Evolutionary conservation across 176 grass and related monocot genomes (phyloP).

Genomic region (Alloteropsis semialata): DNA sequence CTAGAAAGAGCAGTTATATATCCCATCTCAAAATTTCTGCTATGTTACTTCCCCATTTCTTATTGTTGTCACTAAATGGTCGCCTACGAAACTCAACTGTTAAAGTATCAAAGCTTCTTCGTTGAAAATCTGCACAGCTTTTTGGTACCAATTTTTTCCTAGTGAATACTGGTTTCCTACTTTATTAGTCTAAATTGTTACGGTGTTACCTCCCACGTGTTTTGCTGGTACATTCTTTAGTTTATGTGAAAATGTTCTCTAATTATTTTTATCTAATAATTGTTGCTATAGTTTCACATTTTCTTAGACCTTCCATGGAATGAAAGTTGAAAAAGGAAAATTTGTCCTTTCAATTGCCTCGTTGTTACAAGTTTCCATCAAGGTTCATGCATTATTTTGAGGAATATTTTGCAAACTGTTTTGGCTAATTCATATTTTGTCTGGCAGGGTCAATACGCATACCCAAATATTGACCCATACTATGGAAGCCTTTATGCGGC

Average conservation of each 20-base stretch:
- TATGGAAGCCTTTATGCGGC: conserved; percentile 74
- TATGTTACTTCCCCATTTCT: background rate
- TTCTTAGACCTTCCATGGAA: background rate
- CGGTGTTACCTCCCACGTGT: background rate
- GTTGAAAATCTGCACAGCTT: background rate
- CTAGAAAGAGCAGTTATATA: background rate
- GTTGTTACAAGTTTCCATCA: background rate
- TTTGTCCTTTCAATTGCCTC: background rate
- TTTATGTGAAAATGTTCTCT: background rate
- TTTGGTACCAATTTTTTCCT: background rate
- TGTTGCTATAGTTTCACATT: background rate
- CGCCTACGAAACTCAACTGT: background rate
- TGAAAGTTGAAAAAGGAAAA: no score
- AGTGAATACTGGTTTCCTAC: background rate
- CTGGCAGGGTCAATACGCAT: conserved; percentile 63
- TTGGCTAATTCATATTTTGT: conserved; percentile 20
- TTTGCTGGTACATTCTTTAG: background rate
- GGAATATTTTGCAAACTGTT: background rate
- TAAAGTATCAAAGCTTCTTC: background rate
- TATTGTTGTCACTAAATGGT: background rate
- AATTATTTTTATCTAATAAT: background rate
- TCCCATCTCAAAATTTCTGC: background rate
- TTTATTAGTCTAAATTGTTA: background rate
- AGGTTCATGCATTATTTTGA: background rate
- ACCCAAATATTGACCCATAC: conserved; percentile 69